Evolutionary conservation across 2,329 filamentous ascomycete genomes (phyloP), one percentile per base, ranked within the genome.

Genomic region (Monosporascus ibericus): DNA sequence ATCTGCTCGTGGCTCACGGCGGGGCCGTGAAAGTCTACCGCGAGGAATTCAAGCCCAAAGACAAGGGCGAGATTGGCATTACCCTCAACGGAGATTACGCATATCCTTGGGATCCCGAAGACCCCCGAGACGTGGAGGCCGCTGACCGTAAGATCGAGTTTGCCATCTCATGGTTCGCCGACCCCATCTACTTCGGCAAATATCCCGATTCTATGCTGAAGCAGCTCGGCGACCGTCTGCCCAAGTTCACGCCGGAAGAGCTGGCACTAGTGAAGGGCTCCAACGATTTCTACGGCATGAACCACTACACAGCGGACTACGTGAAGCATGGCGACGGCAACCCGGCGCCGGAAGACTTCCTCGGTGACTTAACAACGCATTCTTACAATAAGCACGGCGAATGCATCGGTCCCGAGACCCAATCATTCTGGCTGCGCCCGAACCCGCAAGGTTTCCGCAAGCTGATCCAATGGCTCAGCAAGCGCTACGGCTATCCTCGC

Each of bases 231-330:
- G 78, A 86, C 66, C 83, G 89, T 15, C 79, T 95, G 47, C 90
- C 90, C 5, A 74, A 76, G 44, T 94, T 88, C 69, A 90, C 87
- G 0, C 70, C 78, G 0, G 87, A 89, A 59, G 89, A 95, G 66
- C 70, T 76, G 24, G 81, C 81, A 2, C 75, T 94, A n/a, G 84
- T 95, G 46, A 78, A 86, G 64, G 89, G 88, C n/a, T 90, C 86
- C 66, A 94, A 94, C 69, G 90, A 95, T 75, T 95, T 95, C 72
- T 95, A 95, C 70, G 90, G 89, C 69, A 92, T 92, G 88, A 95
- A 95, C 76, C 87, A 91, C 77, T 95, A 95, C 76, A 92, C 88
- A 48, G 87, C 89, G 65, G 89, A 94, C 77, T 95, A 88, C 73
- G 85, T 95, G 73, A 85, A 84, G 68, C 85, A 92, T 72, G 82